phyloP scores from a whole-genome alignment of 2,329 filamentous ascomycete species.

The Fusarium verticillioides region DNA sequence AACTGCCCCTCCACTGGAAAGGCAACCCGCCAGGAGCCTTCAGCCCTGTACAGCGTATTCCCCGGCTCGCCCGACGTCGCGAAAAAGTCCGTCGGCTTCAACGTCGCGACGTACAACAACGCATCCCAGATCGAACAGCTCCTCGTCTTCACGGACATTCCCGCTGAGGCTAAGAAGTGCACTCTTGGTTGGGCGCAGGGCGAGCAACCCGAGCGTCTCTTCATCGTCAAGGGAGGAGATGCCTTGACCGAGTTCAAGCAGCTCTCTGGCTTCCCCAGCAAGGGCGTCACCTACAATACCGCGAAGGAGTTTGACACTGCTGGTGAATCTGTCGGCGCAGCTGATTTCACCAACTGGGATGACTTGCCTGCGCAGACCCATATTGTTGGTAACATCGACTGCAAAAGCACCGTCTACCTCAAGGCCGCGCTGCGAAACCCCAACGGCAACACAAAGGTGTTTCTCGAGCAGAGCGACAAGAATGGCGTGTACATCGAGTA shows the following conservation, averaged over 20 bases:
- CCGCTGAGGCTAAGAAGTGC: conserved; percentile 45
- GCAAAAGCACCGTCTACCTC: conserved; percentile 46
- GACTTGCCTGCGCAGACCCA: conserved; percentile 33
- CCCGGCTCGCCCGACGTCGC: conserved; percentile 28
- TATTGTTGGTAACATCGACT: conserved; percentile 41
- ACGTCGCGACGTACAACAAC: conserved; percentile 42
- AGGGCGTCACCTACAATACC: conserved; percentile 35
- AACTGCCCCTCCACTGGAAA: conserved; percentile 16
- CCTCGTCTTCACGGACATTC: conserved; percentile 48
- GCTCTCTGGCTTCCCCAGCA: conserved; percentile 43
- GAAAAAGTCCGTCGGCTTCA: conserved; percentile 28
- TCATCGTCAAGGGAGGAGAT: conserved; percentile 48
- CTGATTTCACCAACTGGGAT: conserved; percentile 50
- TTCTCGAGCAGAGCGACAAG: conserved; percentile 45
- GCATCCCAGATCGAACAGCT: conserved; percentile 47
- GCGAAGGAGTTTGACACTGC: conserved; percentile 39
- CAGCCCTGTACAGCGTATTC: conserved; percentile 31
- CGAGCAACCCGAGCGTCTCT: conserved; percentile 51
- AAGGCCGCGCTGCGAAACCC: conserved; percentile 40
- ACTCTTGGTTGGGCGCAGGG: conserved; percentile 51
- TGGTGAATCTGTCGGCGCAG: conserved; percentile 27
- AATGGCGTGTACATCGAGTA: conserved; percentile 47
- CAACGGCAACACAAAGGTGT: conserved; percentile 44
- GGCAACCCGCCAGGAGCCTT: conserved; percentile 3
- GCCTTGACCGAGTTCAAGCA: conserved; percentile 41